Evolutionary conservation across 768 basidiomycete genomes (phyloP), one percentile per base, ranked within the genome.

Genomic region (Cyclocybe aegerita): DNA sequence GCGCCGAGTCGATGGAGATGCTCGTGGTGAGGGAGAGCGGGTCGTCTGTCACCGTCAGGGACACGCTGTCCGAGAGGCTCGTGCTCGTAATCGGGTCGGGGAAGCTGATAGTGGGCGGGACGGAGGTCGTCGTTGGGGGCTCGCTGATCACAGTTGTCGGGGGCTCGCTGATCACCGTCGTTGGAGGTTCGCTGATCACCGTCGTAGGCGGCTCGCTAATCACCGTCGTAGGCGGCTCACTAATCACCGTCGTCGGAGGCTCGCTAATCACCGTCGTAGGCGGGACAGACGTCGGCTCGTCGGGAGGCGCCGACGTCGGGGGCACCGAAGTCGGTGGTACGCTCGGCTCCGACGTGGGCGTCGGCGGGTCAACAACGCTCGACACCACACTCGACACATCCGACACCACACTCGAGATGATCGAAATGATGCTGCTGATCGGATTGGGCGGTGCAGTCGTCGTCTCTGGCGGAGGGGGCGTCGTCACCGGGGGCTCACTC

Each of bases 1-100:
- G 67, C 30, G 66, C 73, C 0, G 77, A 70, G 35, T 71, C 65
- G 47, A 77, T 60, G 8, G 72, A 60, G 38, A 70, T 57, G 3
- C 65, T 64, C n/a, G 53, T 49, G 31, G 61, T 49, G 8, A 58
- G 44, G 17, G 50, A 55, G 39, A 46, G 34, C 16, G 52, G 54
- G 10, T 31, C 39, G 9, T 15, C 51, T 12, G 53, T 33, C 12
- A 36, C n/a, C 5, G 47, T 47, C 11, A 7, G 32, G 7, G 12
- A 44, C 17, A 12, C 35, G 31, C 36, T 53, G 32, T 31, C 34
- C 4, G 58, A n/a, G 9, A 14, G 15, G 36, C 37, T 30, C 7
- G 54, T 39, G 36, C 43, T 54, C 16, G 55, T 55, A 47, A 55
- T 53, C 12, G 47, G 54, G 17, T 47, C 42, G 6, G 64, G 61